Base-by-base conservation (phyloP, 805 yeast genomes). In the Candida sonorensis region DNA sequence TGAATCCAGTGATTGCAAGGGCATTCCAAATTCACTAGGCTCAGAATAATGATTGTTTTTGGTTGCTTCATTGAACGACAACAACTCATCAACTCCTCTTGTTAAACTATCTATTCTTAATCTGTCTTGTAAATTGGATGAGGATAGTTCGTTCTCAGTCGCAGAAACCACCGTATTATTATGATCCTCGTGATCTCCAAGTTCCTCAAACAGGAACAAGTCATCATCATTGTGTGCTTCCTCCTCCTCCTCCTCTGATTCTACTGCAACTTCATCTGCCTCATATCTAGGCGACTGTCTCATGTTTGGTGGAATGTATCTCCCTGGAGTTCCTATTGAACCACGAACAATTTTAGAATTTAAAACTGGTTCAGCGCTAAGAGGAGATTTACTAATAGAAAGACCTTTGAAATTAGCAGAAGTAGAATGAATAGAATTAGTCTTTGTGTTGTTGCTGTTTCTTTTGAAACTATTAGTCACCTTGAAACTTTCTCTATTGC, bases 201-300 rank as follows among this genome's bases (percentile, higher is more conserved):
- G 42, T 23, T 61, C 64, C 30, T 65, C 69, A 42, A 64, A 51
- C 26, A 62, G 44, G 33, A 65, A 65, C 41, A 62, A 31, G n/a
- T 50, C 65, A 31, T 59, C 66, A 29, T 57, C 62, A 14, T 39
- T 46, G 8, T 44, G 53, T 23, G 44, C 51, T 14, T 44, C 45
- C 10, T 39, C 50, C 16, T 51, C 52, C 20, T 51, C 60, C 30
- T 61, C 67, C 17, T 52, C 55, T 2, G 48, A 56, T 26, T 40
- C 44, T 16, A 46, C 27, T 1, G 48, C 51, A 10, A 27, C 30
- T 18, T 49, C 50, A 7, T 39, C 48, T 13, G 38, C 13, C 13
- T 42, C 44, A 9, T 42, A 27, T 26, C 41, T 47, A 7, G 77
- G 69, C 0, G 73, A 69, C 4, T 31, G 40, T 50, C 87, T 66